Conservation (phyloP, 495 filamentous ascomycete genomes). For the Penicillium pancosmium region DNA sequence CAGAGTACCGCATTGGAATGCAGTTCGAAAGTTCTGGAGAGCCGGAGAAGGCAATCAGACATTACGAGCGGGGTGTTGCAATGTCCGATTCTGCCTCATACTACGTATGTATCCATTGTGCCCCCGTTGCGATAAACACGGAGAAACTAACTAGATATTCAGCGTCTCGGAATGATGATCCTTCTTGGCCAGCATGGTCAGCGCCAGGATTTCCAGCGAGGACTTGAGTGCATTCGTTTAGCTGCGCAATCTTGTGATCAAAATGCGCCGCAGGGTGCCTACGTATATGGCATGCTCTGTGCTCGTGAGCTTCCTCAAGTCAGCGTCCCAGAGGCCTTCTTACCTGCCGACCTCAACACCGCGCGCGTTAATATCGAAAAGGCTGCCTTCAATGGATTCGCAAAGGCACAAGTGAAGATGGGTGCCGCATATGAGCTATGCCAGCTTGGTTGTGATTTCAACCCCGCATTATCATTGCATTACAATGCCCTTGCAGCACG, state of each 20-base stretch:
- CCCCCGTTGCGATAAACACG: background rate
- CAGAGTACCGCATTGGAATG: conserved; percentile 98
- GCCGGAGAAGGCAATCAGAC: conserved; percentile 81
- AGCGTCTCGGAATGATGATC: conserved; percentile 95
- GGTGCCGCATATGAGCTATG: conserved; percentile 94
- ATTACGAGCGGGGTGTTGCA: conserved; percentile 80
- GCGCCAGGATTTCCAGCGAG: conserved; percentile 74
- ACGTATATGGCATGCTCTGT: conserved; percentile 92
- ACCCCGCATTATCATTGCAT: conserved; percentile 86
- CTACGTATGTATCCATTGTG: conserved; percentile 55
- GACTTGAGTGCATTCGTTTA: conserved; percentile 76
- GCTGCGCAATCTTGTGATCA: conserved; percentile 91
- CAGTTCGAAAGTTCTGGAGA: conserved; percentile 95
- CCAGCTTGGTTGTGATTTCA: conserved; percentile 91
- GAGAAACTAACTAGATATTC: background rate
- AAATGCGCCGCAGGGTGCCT: conserved; percentile 96
- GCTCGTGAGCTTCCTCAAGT: conserved; percentile 89
- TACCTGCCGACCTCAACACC: conserved; percentile 73
- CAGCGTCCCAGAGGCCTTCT: conserved; percentile 68
- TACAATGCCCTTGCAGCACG: conserved; percentile 93
- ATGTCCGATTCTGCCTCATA: conserved; percentile 87
- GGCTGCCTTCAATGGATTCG: conserved; percentile 93
- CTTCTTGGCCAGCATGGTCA: conserved; percentile 91
- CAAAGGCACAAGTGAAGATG: conserved; percentile 98
- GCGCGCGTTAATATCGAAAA: conserved; percentile 92